Conservation (phyloP, 179 eudicot genomes). For the Heliamphora pulchella region DNA sequence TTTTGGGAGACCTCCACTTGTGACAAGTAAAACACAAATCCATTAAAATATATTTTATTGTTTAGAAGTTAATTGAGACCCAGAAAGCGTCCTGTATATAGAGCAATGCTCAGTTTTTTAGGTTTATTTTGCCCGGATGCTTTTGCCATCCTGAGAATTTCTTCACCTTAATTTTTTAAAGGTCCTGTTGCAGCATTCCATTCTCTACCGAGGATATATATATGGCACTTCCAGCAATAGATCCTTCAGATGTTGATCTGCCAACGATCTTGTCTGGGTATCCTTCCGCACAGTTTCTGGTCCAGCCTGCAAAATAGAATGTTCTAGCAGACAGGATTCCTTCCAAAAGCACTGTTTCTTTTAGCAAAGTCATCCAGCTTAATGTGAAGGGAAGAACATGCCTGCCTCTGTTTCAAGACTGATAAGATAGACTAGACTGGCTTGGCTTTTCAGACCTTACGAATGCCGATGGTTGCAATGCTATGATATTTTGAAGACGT, state of each 20-base stretch:
- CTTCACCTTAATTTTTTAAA: neutral
- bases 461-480: neutral
- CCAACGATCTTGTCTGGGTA: constrained; percentile 52
- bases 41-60: neutral
- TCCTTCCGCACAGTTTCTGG: constrained; percentile 62
- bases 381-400: neutral
- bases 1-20: neutral
- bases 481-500: constrained; percentile 2
- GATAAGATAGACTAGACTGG: neutral
- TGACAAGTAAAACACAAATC: neutral
- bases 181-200: constrained; percentile 68
- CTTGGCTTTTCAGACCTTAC: neutral
- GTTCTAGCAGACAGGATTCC: too few relatives aligned
- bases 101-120: neutral
- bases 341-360: constrained; percentile 4
- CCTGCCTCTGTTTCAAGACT: neutral
- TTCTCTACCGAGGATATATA: constrained; percentile 92
- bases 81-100: neutral
- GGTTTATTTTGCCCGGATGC: constrained; percentile 4
- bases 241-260: constrained; percentile 59
- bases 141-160: neutral
- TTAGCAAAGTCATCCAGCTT: constrained; percentile 5
- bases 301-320: constrained; percentile 31
- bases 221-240: constrained; percentile 82
- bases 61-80: neutral